Evolutionary conservation across 331 rosid genomes (phyloP).

Genomic region (Spiraea crenata): DNA sequence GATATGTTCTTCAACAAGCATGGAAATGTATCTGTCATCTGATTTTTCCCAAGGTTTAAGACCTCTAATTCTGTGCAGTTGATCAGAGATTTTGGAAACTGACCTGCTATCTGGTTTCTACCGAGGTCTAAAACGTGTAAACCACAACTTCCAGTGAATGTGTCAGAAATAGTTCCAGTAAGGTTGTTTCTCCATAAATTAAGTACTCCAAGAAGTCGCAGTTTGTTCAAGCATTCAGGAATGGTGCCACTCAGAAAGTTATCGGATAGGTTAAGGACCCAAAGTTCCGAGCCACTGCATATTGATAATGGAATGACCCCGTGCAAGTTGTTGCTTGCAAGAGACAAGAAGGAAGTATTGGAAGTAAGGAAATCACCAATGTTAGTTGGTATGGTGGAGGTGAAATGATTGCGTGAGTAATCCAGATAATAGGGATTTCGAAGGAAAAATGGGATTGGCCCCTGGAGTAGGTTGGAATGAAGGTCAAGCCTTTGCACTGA

Average conservation of each 20-base stretch:
- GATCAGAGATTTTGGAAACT: constrained; percentile 18
- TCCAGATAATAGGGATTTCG: accelerated
- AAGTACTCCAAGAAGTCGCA: background rate
- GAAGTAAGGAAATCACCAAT: background rate
- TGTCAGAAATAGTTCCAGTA: background rate
- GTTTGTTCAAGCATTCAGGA: background rate
- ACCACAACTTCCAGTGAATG: background rate
- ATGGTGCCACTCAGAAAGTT: constrained; percentile 2
- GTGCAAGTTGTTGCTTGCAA: constrained; percentile 4
- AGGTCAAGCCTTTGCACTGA: background rate
- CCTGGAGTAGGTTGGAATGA: constrained; percentile 7
- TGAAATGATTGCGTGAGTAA: constrained; percentile 4
- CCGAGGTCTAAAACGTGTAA: background rate
- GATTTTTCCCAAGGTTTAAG: constrained; percentile 14
- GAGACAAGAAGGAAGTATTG: background rate
- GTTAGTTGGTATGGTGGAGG: background rate
- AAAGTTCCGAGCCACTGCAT: background rate
- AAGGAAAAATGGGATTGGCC: background rate
- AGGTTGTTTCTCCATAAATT: constrained; percentile 11
- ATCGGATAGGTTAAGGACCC: background rate
- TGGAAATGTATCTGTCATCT: background rate
- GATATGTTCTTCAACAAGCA: constrained; percentile 15
- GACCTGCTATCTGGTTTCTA: background rate
- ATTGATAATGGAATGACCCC: constrained; percentile 11
- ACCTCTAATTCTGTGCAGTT: background rate